Base-by-base conservation (phyloP, 2,329 filamentous ascomycete species). In the Phialophora macrospora region DNA sequence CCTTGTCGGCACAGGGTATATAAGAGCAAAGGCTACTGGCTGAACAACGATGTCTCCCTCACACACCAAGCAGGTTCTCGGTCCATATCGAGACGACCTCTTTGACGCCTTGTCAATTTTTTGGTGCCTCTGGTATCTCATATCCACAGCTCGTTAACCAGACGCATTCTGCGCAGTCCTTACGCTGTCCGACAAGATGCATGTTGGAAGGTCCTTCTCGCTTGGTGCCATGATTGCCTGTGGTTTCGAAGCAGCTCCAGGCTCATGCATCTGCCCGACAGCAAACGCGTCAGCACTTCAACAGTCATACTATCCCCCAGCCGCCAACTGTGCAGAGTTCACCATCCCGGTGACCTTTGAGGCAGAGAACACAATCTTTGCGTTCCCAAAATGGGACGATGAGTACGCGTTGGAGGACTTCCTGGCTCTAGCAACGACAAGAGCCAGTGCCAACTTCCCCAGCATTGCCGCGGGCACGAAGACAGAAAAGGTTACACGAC, bases 301-400 rank as follows among this genome's bases (percentile, higher is more conserved):
- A 28, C 63, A 62, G 38, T 34, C 57, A 26, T 65, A 62, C 30
- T 65, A 62, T 22, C 58, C 57, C 8, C 48, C 49, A 3, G 17
- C 59, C 22, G 63, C 63, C 17, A 51, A 32, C 14, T 62, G 63
- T 17, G 51, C 58, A 12, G 58, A 65, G 41, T 65, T 65, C 51
- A 55, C 44, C 20, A 60, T 65, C n/a, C 63, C 63, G 5, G 57
- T 65, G 26, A 62, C 58, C 6, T 65, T 65, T 51, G 49, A 55
- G 32, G 32, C 57, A 6, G 57, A 60, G 57, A 61, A 56, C 41
- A 30, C 38, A 11, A 49, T 65, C 34, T 65, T 65, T 51, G 41
- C 30, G 20, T 65, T 65, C 49, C 63, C 63, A 2, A 65, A 61
- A 32, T 65, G 63, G 63, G 57, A 52, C 28, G 63, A 65, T 49